A percentile compares a stretch with the other conserved stretches of the same genome.
Conservation (phyloP, 306 rosid species). For the Lotus japonicus region DNA sequence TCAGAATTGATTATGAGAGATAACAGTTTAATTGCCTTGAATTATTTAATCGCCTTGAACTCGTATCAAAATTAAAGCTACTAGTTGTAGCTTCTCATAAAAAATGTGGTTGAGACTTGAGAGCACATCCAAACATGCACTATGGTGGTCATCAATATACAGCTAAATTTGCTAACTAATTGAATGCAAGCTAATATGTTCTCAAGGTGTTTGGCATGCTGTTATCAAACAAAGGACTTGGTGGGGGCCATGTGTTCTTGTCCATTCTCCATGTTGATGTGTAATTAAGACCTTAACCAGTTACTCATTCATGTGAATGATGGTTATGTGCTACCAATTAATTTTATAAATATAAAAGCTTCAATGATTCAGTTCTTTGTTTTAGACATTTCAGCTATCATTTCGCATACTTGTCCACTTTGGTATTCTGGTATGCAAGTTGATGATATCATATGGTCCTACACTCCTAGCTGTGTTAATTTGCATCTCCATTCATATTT, state of each 20-base stretch:
- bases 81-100: no score
- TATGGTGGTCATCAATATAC: conserved; percentile 12
- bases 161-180: conserved; percentile 19
- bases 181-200: conserved; percentile 29
- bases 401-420: conserved; percentile 2
- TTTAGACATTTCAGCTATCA: conserved; percentile 4
- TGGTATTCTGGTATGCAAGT: neutral
- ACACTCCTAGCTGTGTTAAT: neutral
- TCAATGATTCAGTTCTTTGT: conserved; percentile 2
- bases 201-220: conserved; percentile 22
- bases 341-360: neutral
- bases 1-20: no score
- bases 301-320: conserved; percentile 34
- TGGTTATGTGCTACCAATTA: conserved; percentile 4
- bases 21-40: no score
- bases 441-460: conserved; percentile 38
- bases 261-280: conserved; percentile 13
- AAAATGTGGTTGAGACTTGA: no score
- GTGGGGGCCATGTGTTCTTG: conserved; percentile 39
- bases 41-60: no score
- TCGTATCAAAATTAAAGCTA: no score
- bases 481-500: neutral
- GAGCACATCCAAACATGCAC: no score
- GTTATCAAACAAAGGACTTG: conserved; percentile 18
- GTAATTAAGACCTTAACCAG: conserved; percentile 3